Evolutionary conservation across 495 filamentous ascomycete genomes (phyloP), one percentile per base, ranked within the genome.

Genomic region (Penicillium arizonense): DNA sequence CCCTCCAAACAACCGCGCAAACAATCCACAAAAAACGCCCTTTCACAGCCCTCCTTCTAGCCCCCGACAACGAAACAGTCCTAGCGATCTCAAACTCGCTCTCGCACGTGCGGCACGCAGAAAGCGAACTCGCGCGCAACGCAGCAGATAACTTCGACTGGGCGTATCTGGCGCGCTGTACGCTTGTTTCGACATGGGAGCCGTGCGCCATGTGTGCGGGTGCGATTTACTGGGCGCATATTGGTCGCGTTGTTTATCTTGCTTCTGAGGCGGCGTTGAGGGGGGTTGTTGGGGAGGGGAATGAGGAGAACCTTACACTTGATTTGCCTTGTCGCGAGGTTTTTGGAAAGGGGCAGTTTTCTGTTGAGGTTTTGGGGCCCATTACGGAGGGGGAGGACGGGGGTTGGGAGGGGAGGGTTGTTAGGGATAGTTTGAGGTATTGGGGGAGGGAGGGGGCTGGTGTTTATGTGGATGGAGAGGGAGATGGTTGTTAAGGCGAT

Each of bases 71-170:
- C 50, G 59, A 69, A 56, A 78, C 75, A 1, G 65, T 77, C 6
- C 52, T 81, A 11, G 57, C 77, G 47, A 65, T 64, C 33, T 78
- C 78, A 18, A 70, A 73, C 47, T 79, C 76, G n/a, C 57, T 80
- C 12, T 78, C 79, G 33, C 77, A 81, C 52, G 77, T 81, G n/a
- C 77, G 80, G 38, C 80, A 82, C 56, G 77, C 78, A 0, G 80
- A 82, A 51, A 69, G 67, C 50, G 74, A 73, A 42, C 67, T 82
- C 0, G 80, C 78, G 0, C 70, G 78, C 44, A 66, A 79, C 38
- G 75, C 79, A 4, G 78, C 79, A 30, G 62, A 65, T 4, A 78
- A 81, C 52, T 81, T 77, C 47, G 60, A 71, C 12, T 75, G 74
- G 56, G 68, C 70, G 5, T 83, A 73, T 53, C 68, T 82, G 0